phyloP scores from a whole-genome alignment of 2,329 filamentous ascomycete species.

The Colletotrichum sp. region DNA sequence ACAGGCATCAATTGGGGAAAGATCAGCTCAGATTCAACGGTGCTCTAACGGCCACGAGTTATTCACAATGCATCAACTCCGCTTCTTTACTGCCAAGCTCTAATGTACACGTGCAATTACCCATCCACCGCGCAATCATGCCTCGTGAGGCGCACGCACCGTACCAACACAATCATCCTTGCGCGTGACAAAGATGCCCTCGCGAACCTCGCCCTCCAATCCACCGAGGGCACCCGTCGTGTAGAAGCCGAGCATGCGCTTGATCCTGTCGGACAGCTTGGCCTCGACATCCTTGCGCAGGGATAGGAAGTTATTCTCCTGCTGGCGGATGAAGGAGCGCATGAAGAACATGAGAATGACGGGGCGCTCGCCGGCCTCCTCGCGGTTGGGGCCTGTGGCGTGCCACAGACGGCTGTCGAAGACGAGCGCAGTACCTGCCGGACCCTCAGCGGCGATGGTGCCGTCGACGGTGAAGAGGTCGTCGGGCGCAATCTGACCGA shows the following conservation, averaged over 20 bases:
- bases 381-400: neutral
- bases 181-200: neutral
- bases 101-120: neutral
- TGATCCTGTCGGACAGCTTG: neutral
- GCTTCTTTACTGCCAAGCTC: neutral
- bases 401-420: neutral
- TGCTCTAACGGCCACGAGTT: neutral
- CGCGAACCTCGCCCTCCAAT: neutral
- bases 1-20: neutral
- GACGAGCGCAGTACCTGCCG: neutral
- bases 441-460: neutral
- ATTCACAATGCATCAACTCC: neutral
- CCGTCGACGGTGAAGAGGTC: constrained; percentile 1
- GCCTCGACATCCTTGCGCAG: constrained; percentile 7
- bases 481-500: neutral
- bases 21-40: neutral
- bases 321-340: neutral
- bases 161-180: neutral
- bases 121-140: neutral
- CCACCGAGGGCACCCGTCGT: neutral
- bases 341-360: constrained; percentile 5
- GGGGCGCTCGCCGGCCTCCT: neutral
- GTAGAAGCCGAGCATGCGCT: neutral
- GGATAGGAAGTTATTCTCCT: constrained; percentile 3
- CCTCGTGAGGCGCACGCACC: neutral